A percentile compares a stretch with the other conserved stretches of the same genome.
Evolutionary conservation across 306 rosid genomes (phyloP).

Genomic region (Quercus wislizeni): DNA sequence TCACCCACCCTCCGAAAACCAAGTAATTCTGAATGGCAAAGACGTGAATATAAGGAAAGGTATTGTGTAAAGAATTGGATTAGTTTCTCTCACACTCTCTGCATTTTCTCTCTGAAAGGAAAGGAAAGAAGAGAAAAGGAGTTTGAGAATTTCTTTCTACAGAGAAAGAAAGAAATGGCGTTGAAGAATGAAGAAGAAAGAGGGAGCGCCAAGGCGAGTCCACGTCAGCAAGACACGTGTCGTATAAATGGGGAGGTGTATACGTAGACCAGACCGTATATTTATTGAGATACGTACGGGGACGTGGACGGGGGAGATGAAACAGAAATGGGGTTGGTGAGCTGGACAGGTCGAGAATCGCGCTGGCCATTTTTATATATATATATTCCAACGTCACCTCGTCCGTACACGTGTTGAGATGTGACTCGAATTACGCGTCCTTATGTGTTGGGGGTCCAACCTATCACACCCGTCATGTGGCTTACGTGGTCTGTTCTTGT

Average conservation of each 20-base stretch:
- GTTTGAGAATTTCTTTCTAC: slow-evolving; percentile 4
- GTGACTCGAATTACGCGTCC: slow-evolving; percentile 50
- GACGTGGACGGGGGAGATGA: too few species aligned
- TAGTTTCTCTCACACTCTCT: not conserved
- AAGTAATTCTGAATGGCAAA: slow-evolving; percentile 13
- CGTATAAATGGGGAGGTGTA: slow-evolving; percentile 27
- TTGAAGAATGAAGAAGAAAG: slow-evolving; percentile 28
- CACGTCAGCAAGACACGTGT: slow-evolving; percentile 96
- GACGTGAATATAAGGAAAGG: not conserved
- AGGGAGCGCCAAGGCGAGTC: slow-evolving; percentile 52
- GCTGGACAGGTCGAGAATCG: slow-evolving; percentile 66
- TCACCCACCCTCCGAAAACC: not conserved
- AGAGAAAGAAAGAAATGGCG: slow-evolving; percentile 20
- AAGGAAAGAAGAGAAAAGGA: slow-evolving; percentile 25
- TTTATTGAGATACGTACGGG: too few species aligned
- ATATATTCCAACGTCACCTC: slow-evolving; percentile 34
- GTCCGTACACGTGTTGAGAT: slow-evolving; percentile 56
- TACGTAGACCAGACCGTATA: slow-evolving; percentile 20
- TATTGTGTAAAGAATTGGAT: not conserved
- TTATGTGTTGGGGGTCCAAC: slow-evolving; percentile 20
- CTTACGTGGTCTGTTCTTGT: slow-evolving; percentile 49
- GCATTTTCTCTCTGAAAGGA: slow-evolving; percentile 36
- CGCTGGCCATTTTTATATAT: slow-evolving; percentile 43
- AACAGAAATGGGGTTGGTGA: slow-evolving; percentile 29
- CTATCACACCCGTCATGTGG: slow-evolving; percentile 40